Percentiles rank a stretch among this genome's conserved stretches.
Conservation (phyloP, 805 yeast species). For the Wickerhamomyces canadensis region DNA sequence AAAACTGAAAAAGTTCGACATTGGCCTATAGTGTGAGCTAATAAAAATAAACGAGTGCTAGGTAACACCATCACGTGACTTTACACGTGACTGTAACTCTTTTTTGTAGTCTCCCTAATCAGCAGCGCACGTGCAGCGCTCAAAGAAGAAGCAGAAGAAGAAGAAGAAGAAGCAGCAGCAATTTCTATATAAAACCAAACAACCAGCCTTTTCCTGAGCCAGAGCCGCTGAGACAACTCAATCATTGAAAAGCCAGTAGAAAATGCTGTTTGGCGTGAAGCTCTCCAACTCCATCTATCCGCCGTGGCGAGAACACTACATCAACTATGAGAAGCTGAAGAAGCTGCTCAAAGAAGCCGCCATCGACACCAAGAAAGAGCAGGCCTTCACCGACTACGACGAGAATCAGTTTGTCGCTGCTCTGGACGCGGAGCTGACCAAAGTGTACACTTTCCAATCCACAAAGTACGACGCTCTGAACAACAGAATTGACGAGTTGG, state of each 20-base stretch:
- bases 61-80: no score
- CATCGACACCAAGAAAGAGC: slow-evolving; percentile 26
- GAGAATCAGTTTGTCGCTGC: slow-evolving; percentile 64
- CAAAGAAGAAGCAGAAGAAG: no score
- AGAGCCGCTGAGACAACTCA: not conserved
- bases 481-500: slow-evolving; percentile 58
- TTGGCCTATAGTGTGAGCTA: slow-evolving; percentile 2
- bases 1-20: slow-evolving; percentile 6
- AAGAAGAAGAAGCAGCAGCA: no score
- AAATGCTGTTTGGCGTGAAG: slow-evolving; percentile 83
- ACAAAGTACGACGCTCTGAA: slow-evolving; percentile 65
- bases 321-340: slow-evolving; percentile 61
- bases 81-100: no score
- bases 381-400: slow-evolving; percentile 62
- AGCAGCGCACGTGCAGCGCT: no score
- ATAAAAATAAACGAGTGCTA: no score
- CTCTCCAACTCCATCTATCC: slow-evolving; percentile 74
- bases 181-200: no score
- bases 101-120: no score
- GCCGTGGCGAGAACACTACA: slow-evolving; percentile 81
- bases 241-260: not conserved
- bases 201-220: no score
- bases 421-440: slow-evolving; percentile 66
- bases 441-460: slow-evolving; percentile 68
- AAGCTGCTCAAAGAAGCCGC: slow-evolving; percentile 66